These are phyloP conservation scores for Parmales sp. DNA, from an alignment of 108 stramenopile genomes.

Conservation along the genomic window DNA sequence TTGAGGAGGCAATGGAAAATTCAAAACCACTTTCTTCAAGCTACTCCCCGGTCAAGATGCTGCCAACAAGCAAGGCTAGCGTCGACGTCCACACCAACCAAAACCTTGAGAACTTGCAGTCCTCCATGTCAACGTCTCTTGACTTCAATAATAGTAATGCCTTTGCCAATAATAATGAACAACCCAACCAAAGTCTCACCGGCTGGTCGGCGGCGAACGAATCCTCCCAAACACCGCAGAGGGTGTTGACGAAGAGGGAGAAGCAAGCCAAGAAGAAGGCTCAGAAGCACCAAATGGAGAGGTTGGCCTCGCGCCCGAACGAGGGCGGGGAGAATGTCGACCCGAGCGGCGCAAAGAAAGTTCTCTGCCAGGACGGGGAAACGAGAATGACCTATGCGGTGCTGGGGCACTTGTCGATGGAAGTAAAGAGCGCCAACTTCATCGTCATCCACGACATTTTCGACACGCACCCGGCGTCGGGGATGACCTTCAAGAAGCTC, in stretches of 20 bases:
- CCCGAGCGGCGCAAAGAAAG: background rate
- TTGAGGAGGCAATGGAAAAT: no score
- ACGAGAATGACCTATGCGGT: constrained; percentile 23
- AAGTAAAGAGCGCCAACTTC: constrained; percentile 10
- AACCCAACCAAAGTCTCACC: background rate
- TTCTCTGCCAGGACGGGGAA: constrained; percentile 21
- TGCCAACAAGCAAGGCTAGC: no score
- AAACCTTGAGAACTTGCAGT: no score
- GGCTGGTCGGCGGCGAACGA: background rate
- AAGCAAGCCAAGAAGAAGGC: constrained; percentile 3
- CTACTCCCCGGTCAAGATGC: no score
- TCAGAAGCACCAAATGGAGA: constrained; percentile 15
- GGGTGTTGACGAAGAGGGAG: constrained; percentile 10
- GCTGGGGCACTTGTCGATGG: constrained; percentile 16
- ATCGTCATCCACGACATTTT: constrained; percentile 45
- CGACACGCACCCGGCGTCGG: constrained; percentile 38
- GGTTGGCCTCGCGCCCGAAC: background rate
- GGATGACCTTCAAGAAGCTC: constrained; percentile 33
- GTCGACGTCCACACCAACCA: no score
- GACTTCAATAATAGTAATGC: no score
- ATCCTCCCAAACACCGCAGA: background rate
- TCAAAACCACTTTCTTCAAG: no score
- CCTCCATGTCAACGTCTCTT: no score
- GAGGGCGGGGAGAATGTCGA: background rate
- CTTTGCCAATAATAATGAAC: no score